Percentiles rank a stretch among this genome's conserved stretches.
These are phyloP conservation scores for Galerina marginata DNA, from an alignment of 768 basidiomycete genomes.

Conservation along the genomic window DNA sequence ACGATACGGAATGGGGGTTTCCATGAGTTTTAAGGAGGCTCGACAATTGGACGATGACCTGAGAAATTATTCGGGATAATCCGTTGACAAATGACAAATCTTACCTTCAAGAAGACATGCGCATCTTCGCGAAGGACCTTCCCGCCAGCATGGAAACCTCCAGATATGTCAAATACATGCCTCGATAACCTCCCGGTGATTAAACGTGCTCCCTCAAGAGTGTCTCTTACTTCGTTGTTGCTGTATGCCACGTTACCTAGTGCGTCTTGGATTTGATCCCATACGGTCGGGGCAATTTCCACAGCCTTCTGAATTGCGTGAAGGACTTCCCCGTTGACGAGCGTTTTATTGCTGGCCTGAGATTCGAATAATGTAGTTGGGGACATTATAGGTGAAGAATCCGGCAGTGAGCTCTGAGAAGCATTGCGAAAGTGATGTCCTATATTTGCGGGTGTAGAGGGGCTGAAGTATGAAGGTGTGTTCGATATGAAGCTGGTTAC, in stretches of 20 bases:
- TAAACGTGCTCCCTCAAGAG: conserved; percentile 63
- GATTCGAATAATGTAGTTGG: conserved; percentile 50
- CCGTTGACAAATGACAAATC: conserved; percentile 10
- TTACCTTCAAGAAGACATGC: conserved; percentile 81
- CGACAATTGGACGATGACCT: conserved; percentile 81
- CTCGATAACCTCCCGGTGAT: conserved; percentile 68
- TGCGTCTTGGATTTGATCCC: conserved; percentile 80
- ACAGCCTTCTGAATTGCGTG: conserved; percentile 81
- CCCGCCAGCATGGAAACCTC: conserved; percentile 60
- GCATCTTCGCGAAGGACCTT: conserved; percentile 78
- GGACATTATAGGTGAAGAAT: conserved; percentile 37
- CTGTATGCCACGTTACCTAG: conserved; percentile 51
- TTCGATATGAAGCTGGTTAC: conserved; percentile 32
- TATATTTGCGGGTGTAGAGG: conserved; percentile 41
- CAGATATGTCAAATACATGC: conserved; percentile 62
- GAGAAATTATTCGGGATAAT: not conserved
- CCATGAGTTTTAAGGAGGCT: conserved; percentile 72
- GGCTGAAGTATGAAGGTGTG: conserved; percentile 27
- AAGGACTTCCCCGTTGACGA: conserved; percentile 80
- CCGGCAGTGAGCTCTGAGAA: conserved; percentile 46
- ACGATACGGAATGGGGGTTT: conserved; percentile 56
- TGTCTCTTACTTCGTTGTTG: conserved; percentile 52
- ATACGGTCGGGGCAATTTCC: conserved; percentile 79
- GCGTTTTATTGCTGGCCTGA: conserved; percentile 58
- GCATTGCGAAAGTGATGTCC: conserved; percentile 4